Conservation (phyloP, 306 rosid genomes). For the Medicago arabica region DNA sequence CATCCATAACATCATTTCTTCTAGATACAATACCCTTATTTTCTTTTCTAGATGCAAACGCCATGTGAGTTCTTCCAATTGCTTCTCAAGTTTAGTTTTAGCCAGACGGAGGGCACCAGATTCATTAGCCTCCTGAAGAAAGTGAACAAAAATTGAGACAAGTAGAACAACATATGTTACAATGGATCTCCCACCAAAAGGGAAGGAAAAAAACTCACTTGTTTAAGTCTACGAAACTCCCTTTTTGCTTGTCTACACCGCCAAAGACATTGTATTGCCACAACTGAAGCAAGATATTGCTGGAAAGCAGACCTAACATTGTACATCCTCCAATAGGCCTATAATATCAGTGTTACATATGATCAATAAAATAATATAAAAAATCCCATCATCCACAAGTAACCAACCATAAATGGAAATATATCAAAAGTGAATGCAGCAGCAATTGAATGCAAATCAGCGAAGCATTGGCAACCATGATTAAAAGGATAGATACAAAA, state of each 20-base stretch:
- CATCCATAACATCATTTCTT: constrained; percentile 15
- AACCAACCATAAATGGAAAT: constrained; percentile 30
- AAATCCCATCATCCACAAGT: constrained; percentile 14
- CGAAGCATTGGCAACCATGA: constrained; percentile 3
- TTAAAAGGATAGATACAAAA: constrained; percentile 21
- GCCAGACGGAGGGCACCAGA: constrained; percentile 96
- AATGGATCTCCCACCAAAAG: background rate
- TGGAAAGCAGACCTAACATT: constrained; percentile 71
- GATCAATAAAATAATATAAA: constrained; percentile 34
- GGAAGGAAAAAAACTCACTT: constrained; percentile 47
- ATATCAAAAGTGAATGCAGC: constrained; percentile 32
- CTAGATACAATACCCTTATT: constrained; percentile 71
- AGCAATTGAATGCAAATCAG: constrained; percentile 18
- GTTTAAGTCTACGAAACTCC: constrained; percentile 75
- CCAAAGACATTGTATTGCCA: constrained; percentile 91
- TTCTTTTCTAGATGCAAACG: constrained; percentile 94
- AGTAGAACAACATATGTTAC: constrained; percentile 24
- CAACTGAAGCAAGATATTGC: constrained; percentile 61
- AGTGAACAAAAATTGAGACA: constrained; percentile 25
- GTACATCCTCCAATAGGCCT: constrained; percentile 90
- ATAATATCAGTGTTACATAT: constrained; percentile 39
- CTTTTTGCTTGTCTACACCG: constrained; percentile 83
- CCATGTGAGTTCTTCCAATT: constrained; percentile 94
- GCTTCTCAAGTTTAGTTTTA: constrained; percentile 94
- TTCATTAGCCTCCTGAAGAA: constrained; percentile 92